Base-by-base conservation (phyloP, 768 basidiomycete species). In the Macrolepiota dolichaula region DNA sequence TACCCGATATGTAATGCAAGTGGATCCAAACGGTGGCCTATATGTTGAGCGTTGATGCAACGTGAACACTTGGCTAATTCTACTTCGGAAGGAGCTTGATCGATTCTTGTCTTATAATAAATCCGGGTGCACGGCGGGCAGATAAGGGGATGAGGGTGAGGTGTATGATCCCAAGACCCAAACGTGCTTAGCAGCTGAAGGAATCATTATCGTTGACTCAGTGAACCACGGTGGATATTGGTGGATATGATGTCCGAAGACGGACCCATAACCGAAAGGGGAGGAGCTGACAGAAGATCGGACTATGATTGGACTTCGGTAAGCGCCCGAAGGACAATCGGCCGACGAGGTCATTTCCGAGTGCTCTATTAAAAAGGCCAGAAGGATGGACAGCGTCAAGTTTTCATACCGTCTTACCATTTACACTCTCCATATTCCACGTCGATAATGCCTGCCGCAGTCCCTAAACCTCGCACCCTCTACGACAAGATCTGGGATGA, bases 401-500 rank as follows among this genome's bases (percentile, higher is more conserved):
- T 42, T 44, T 53, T 62, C 58, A 38, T 27, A 60, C 51, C 50
- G 46, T 54, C 51, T 59, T 62, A 19, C 44, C 51, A 49, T 62
- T 60, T 53, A 52, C 36, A 51, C 62, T 57, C 63, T 57, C 55
- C 59, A 46, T 62, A 51, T 42, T 51, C 55, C 50, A 69, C 59
- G 36, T 52, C 37, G 13, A 42, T 35, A 49, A 82, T 82, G 80
- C 76, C 81, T 61, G 70, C 73, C 55, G 72, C 76, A 27, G 65
- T 76, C 42, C 63, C 74, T 57, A 74, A 80, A 22, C 93, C 94
- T 10, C 87, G 94, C 63, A 98, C 96, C 37, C 81, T 98, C 32
- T 97, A 98, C 75, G 96, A 98, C 77, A 98, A 98, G 79, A 94
- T 98, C 65, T 97, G 92, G 87, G 94, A 97, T 66, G 94, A 98